Evolutionary conservation across 805 yeast genomes (phyloP).

Genomic region (Candida nanaspora): DNA sequence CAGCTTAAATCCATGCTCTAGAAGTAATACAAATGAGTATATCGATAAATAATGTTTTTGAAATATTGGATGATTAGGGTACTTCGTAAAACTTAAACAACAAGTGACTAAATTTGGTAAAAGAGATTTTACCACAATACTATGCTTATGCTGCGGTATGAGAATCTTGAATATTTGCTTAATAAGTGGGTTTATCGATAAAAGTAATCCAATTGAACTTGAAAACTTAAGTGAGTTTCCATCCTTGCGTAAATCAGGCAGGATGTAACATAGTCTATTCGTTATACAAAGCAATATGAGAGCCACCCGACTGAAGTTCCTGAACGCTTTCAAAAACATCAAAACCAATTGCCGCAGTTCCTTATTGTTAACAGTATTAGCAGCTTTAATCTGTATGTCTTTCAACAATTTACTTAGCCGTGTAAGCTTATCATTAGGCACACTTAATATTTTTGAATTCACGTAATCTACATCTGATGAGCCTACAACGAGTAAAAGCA

Average conservation of each 20-base stretch:
- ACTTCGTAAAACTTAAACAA: constrained; percentile 5
- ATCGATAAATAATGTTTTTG: constrained; percentile 13
- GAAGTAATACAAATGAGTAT: constrained; percentile 7
- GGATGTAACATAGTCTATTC: background rate
- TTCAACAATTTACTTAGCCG: background rate
- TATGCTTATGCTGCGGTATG: background rate
- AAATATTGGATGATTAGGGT: constrained; percentile 8
- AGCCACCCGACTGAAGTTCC: background rate
- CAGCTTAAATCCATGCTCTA: constrained; percentile 13
- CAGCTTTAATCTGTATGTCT: background rate
- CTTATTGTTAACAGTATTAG: background rate
- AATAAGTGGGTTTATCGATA: constrained; percentile 10
- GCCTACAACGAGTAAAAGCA: background rate
- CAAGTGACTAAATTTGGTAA: constrained; percentile 9
- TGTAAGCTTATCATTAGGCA: background rate
- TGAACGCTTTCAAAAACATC: background rate
- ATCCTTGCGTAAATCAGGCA: too few relatives aligned
- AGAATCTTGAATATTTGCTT: background rate
- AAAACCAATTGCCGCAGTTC: background rate
- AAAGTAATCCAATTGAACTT: constrained; percentile 6
- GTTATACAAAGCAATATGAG: background rate
- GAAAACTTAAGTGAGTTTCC: constrained; percentile 2
- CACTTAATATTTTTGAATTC: background rate
- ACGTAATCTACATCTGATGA: background rate
- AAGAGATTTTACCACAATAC: background rate